Evolutionary conservation across 805 yeast genomes (phyloP), one percentile per base, ranked within the genome.

Genomic region (Saturnispora galanensis): DNA sequence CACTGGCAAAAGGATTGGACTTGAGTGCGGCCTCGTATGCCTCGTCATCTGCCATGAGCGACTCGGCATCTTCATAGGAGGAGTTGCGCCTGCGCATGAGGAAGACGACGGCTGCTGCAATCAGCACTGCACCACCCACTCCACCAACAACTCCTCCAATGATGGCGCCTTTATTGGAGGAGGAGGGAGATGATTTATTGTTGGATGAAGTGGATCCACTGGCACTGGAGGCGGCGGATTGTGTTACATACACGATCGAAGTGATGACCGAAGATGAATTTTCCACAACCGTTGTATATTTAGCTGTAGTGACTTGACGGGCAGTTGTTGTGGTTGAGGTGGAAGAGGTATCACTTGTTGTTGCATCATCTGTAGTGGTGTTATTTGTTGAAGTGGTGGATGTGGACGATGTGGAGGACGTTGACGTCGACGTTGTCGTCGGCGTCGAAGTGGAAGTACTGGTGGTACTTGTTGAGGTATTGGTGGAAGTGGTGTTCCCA

Each of bases 1-100:
- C 69, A 39, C 73, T 69, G 18, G 76, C 76, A 55, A 82, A 80
- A 43, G 88, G 88, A 56, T 82, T 79, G 30, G 81, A 70, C 51
- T 75, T 74, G 43, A 77, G 60, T 5, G 79, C 80, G 48, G 74
- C 77, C 51, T 71, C 76, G 53, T 74, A 76, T 4, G 75, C 81
- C 34, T 73, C 68, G 54, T 77, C 82, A 55, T 74, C 73, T 16
- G 73, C 65, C 44, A 69, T 70, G 17, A 56, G 49, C 67, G 55
- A 73, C 68, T 49, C 58, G 40, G 57, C 53, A 58, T 52, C 58
- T 34, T 59, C 57, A 33, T 55, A 52, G 35, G 64, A 69, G n/a
- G 38, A 42, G 7, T 42, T 66, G 41, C 69, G 60, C 41, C 65
- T 53, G 37, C 69, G 60, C 41, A 71, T 42, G 26, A 48, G 63